These are phyloP conservation scores for Mallotus japonicus DNA, from an alignment of 441 rosid species.

Conservation along the genomic window DNA sequence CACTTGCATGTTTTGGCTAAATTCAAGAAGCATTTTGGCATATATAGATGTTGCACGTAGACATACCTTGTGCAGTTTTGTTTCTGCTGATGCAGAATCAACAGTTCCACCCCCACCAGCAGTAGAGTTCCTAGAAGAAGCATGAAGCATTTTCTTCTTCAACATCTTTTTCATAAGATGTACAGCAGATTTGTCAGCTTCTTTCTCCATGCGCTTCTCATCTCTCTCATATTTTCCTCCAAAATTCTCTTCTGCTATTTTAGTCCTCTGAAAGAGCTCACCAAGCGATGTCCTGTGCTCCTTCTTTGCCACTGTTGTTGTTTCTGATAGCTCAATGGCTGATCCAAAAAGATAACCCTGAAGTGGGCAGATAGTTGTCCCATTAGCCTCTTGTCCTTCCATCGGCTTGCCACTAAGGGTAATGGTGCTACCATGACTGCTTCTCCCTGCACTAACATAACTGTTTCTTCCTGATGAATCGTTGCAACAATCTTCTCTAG, in stretches of 20 bases:
- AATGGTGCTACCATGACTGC: slow-evolving; percentile 75
- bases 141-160: slow-evolving; percentile 54
- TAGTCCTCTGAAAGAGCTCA: slow-evolving; percentile 71
- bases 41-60: neutral
- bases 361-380: slow-evolving; percentile 58
- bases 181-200: slow-evolving; percentile 56
- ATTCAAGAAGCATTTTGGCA: slow-evolving; percentile 4
- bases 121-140: slow-evolving; percentile 44
- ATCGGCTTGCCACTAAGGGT: slow-evolving; percentile 68
- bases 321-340: slow-evolving; percentile 67
- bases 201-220: slow-evolving; percentile 54
- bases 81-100: slow-evolving; percentile 58
- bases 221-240: slow-evolving; percentile 49
- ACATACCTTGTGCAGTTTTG: slow-evolving; percentile 61
- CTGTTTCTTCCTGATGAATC: slow-evolving; percentile 77
- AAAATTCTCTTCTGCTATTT: slow-evolving; percentile 47
- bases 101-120: slow-evolving; percentile 35
- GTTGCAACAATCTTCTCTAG: slow-evolving; percentile 53
- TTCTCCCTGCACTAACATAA: slow-evolving; percentile 66
- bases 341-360: slow-evolving; percentile 77
- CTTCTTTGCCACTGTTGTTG: slow-evolving; percentile 56
- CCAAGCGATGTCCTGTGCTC: slow-evolving; percentile 74
- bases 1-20: neutral
- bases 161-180: slow-evolving; percentile 58
- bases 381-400: slow-evolving; percentile 49